These are phyloP conservation scores for Mallotus nudiflorus DNA, from an alignment of 345 rosid genomes.

Conservation along the genomic window DNA sequence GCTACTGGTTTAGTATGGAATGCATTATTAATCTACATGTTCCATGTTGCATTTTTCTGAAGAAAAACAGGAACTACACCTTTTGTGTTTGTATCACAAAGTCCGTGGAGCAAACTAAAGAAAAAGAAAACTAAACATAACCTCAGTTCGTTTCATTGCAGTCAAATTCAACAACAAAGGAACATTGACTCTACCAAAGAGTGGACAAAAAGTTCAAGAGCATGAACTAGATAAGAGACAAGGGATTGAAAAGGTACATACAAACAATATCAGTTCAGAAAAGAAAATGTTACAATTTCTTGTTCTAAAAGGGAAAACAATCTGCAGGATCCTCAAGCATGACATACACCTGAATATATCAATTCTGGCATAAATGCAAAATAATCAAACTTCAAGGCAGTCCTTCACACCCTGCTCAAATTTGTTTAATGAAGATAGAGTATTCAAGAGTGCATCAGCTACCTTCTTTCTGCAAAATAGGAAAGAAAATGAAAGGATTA, in stretches of 20 bases:
- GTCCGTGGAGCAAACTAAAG: not conserved
- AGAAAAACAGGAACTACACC: not conserved
- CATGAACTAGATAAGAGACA: not conserved
- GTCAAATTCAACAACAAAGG: not conserved
- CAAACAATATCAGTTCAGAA: not conserved
- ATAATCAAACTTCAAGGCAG: constrained; percentile 54
- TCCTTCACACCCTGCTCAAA: constrained; percentile 60
- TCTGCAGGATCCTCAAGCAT: constrained; percentile 17
- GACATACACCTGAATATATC: constrained; percentile 11
- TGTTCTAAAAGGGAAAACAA: constrained; percentile 6
- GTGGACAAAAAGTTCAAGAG: not conserved
- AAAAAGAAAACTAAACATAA: not conserved
- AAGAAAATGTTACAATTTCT: not conserved
- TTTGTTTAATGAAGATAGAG: constrained; percentile 54
- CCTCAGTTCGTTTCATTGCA: not conserved
- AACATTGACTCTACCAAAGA: not conserved
- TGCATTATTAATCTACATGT: not conserved
- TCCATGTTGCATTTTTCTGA: not conserved
- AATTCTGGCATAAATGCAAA: constrained; percentile 6
- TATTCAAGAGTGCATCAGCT: constrained; percentile 50
- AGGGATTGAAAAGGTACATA: not conserved
- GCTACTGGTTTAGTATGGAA: too few relatives aligned
- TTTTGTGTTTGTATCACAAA: not conserved
- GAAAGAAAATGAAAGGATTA: not conserved
- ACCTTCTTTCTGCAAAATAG: constrained; percentile 45